These are phyloP conservation scores for Neofusicoccum laricinum DNA, from an alignment of 2,329 filamentous ascomycete species.

Conservation along the genomic window DNA sequence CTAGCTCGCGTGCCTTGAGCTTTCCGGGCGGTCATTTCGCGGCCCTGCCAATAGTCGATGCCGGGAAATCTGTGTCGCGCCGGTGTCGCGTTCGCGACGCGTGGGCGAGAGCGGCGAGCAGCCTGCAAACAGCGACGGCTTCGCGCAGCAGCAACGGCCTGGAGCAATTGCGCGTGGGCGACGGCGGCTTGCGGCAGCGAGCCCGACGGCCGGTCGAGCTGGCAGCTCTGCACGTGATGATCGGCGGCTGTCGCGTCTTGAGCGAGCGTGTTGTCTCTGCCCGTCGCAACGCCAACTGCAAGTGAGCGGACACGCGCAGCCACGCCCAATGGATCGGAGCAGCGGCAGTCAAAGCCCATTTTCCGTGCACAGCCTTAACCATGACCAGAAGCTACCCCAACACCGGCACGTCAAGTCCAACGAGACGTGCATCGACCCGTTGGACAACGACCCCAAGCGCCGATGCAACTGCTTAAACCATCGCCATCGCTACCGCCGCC, in stretches of 20 bases:
- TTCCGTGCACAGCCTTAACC: conserved; percentile 13
- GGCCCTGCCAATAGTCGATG: conserved; percentile 1
- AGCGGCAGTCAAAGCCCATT: conserved; percentile 2
- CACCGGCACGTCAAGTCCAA: conserved; percentile 6
- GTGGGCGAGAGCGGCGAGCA: not conserved
- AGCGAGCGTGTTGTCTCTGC: conserved; percentile 5
- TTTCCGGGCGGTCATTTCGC: not conserved
- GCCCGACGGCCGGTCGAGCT: not conserved
- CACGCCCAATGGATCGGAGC: conserved; percentile 14
- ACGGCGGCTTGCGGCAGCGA: not conserved
- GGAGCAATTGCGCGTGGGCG: not conserved
- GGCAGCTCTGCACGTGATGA: conserved; percentile 10
- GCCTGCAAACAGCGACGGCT: not conserved
- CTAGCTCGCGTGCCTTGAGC: not conserved
- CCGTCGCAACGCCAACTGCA: conserved; percentile 12
- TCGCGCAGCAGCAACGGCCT: not conserved
- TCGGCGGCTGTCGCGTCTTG: not conserved
- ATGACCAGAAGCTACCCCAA: conserved; percentile 6
- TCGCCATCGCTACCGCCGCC: conserved; percentile 11
- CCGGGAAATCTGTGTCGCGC: not conserved
- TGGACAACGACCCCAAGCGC: conserved; percentile 16
- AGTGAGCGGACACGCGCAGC: conserved; percentile 10
- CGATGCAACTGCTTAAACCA: conserved; percentile 17
- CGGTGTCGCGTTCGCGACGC: conserved; percentile 6
- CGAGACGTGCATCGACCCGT: conserved; percentile 9